These are phyloP conservation scores for Pinus tabuliformis DNA, from an alignment of 75 land plant genomes.

Conservation along the genomic window DNA sequence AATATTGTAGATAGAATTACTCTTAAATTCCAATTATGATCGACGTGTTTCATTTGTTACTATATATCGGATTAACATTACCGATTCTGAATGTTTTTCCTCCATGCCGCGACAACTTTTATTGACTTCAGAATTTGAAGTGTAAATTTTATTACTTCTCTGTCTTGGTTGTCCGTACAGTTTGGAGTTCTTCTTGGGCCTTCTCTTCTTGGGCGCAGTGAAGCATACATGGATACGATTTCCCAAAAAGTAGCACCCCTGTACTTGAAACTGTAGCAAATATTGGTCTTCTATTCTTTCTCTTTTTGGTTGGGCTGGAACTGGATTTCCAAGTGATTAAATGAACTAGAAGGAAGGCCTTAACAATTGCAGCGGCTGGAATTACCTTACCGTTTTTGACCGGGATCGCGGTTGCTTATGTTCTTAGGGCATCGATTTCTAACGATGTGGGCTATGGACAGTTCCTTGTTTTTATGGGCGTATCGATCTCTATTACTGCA, in stretches of 20 bases:
- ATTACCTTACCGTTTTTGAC: conserved; percentile 61
- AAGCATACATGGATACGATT: conserved; percentile 32
- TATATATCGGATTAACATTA: too few relatives aligned
- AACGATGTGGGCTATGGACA: conserved; percentile 35
- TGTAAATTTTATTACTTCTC: conserved; percentile 71
- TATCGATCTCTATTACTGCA: conserved; percentile 84
- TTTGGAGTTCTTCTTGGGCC: conserved; percentile 84
- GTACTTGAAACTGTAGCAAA: conserved; percentile 77
- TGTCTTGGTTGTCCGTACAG: conserved; percentile 16
- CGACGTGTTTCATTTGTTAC: too few relatives aligned
- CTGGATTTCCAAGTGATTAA: conserved; percentile 46
- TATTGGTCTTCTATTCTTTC: conserved; percentile 81
- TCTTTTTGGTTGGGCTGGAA: conserved; percentile 84
- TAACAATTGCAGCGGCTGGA: conserved; percentile 61
- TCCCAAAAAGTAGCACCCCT: conserved; percentile 59
- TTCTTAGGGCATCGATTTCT: conserved; percentile 46
- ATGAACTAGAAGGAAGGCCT: conserved; percentile 56
- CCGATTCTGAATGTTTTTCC: too few relatives aligned
- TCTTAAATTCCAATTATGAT: too few relatives aligned
- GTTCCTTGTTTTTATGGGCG: conserved; percentile 87
- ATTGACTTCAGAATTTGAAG: conserved; percentile 15
- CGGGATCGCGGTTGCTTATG: conserved; percentile 59
- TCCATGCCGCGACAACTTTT: too few relatives aligned
- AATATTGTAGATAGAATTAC: too few relatives aligned
- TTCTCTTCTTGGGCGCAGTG: conserved; percentile 59